Evolutionary conservation across 2,329 filamentous ascomycete genomes (phyloP), one percentile per base, ranked within the genome.

Genomic region (Colletotrichum cordylinicola): DNA sequence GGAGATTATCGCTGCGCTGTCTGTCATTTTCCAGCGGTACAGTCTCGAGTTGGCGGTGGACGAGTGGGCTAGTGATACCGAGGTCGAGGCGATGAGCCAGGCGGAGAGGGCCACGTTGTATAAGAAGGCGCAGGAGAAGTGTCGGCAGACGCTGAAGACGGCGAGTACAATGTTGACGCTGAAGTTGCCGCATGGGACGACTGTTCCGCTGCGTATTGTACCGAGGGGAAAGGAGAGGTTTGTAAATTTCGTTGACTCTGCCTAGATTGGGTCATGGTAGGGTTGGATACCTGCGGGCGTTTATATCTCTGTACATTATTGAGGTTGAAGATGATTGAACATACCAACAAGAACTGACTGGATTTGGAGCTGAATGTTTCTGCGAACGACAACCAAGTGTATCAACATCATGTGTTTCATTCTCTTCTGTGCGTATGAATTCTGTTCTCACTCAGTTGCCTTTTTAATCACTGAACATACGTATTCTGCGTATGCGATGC

Each of bases 11-110:
- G 88, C 90, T 4, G 84, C 88, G 13, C 80, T 93, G 72, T 88
- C 90, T 4, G 88, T 90, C 16, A 79, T 92, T 16, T 91, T 91
- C 78, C 88, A 89, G 77, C 80, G 89, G 61, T 91, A 94, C 81
- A 93, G 90, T 80, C 86, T 96, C 7, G 94, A 96, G 85, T 87
- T 96, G 73, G 93, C 91, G 3, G 92, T 95, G 10, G 90, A 92
- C 71, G 88, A 90, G 74, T 91, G 88, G 86, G 88, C 87, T 39
- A 86, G 78, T 33, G 89, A 90, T 77, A 87, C 88, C 35, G 88
- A 93, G 81, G 87, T 93, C 4, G 86, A 83, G 10, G 78, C 74
- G 58, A 92, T 92, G 91, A 82, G 81, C 31, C 77, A 77, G 8
- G 82, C 83, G 33, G 84, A 88, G 79, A 88, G 87, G 82, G 85